These are phyloP conservation scores for Fraxinus dipetala DNA, from an alignment of 305 asterid genomes.

Conservation along the genomic window DNA sequence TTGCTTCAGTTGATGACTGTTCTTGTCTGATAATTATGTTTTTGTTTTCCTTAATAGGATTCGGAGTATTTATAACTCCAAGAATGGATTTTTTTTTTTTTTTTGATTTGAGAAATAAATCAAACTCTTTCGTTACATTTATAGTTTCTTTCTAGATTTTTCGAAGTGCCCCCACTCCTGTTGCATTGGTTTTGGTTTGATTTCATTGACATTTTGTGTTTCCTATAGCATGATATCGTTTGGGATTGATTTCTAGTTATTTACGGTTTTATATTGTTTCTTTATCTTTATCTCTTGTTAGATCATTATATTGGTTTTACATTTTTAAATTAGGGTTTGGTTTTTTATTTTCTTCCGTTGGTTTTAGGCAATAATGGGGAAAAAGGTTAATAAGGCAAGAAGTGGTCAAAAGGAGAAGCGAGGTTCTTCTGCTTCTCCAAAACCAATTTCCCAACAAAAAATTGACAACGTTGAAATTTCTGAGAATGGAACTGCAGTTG, in stretches of 20 bases:
- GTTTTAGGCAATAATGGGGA: constrained; percentile 69
- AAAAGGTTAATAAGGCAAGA: constrained; percentile 60
- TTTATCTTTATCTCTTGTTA: background rate
- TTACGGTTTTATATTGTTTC: background rate
- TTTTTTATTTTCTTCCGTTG: constrained; percentile 23
- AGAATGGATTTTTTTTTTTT: background rate
- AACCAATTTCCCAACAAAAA: constrained; percentile 26
- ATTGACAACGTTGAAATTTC: constrained; percentile 33
- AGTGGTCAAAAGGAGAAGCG: constrained; percentile 61
- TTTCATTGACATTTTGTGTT: background rate
- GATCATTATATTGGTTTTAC: background rate
- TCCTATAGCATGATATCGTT: background rate
- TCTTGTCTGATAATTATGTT: background rate
- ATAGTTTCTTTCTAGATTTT: background rate
- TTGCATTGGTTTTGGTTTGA: background rate
- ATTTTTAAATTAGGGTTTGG: constrained; percentile 16
- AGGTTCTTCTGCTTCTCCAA: constrained; percentile 36
- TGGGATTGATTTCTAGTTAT: background rate
- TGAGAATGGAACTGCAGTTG: constrained; percentile 33
- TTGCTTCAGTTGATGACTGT: background rate
- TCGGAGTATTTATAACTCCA: background rate
- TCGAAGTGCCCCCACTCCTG: background rate
- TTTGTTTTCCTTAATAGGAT: background rate
- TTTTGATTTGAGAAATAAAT: background rate
- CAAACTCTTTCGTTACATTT: background rate